Conservation (phyloP, 164 flowering plant species). For the Dillenia turbinata region DNA sequence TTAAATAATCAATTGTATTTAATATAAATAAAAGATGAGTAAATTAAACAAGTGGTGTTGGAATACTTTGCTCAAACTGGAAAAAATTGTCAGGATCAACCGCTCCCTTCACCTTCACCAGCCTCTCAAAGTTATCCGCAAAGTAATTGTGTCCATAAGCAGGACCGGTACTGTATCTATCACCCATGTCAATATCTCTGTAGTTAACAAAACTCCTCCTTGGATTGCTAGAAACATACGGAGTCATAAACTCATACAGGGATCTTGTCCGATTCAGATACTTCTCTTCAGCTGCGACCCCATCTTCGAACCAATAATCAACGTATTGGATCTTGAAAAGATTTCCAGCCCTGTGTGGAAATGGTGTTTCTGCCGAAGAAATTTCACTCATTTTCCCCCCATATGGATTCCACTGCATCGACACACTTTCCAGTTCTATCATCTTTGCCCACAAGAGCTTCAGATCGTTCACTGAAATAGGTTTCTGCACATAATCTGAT, state of each 20-base stretch:
- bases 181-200: conserved; percentile 16
- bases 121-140: conserved; percentile 11
- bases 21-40: too few species aligned
- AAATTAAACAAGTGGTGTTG: not conserved
- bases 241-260: not conserved
- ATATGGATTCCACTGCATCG: conserved; percentile 8
- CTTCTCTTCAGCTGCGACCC: not conserved
- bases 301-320: conserved; percentile 3
- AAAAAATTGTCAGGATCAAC: conserved; percentile 16
- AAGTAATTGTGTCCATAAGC: conserved; percentile 10
- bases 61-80: conserved; percentile 16
- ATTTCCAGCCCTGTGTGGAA: conserved; percentile 17
- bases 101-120: conserved; percentile 12
- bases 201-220: conserved; percentile 10
- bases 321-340: conserved; percentile 8
- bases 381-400: conserved; percentile 14
- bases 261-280: conserved; percentile 8
- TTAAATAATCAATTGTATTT: too few species aligned
- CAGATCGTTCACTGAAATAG: conserved; percentile 4
- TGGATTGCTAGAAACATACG: conserved; percentile 9
- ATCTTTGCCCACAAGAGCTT: conserved; percentile 5
- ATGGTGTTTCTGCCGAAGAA: conserved; percentile 4
- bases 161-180: conserved; percentile 1
- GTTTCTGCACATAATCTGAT: conserved; percentile 5
- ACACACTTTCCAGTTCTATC: not conserved